Evolutionary conservation across 2,329 filamentous ascomycete species (phyloP), one percentile per base, ranked within the genome.

Genomic region (Rhynchosporium secalis): DNA sequence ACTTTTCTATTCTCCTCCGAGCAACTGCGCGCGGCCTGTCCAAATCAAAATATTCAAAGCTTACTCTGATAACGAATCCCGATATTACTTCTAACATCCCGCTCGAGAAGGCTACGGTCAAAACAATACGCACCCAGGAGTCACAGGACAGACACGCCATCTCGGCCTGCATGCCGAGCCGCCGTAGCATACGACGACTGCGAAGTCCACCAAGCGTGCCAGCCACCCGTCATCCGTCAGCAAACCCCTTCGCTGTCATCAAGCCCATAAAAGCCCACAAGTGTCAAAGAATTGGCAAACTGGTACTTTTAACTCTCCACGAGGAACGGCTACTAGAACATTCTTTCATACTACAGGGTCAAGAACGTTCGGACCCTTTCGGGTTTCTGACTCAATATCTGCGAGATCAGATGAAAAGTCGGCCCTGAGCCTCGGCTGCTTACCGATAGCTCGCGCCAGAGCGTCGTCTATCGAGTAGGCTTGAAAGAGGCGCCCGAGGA

Each of bases 381-480:
- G 5, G 7, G 4, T 3, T 13, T n/a, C 28, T 31, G 10, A 51
- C 28, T 36, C 28, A n/a, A 31, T 33, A 26, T 33, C 12, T 51
- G 28, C 8, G n/a, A 46, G 13, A 20, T 46, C 43, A 28, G n/a
- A 46, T n/a, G 43, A 46, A 28, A 46, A 9, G n/a, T 8, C n/a
- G 20, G 7, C 1, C 3, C 2, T 46, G 9, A 9, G 43, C 43
- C 43, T 46, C 43, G 43, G 43, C n/a, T 46, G 20, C 6, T 8
- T 46, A 7, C 4, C 20, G 43, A 46, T 10, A 7, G 43, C 8
- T 26, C n/a, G n/a, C 41, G 41, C 41, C 41, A n/a, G 13, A 45
- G 41, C 13, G 13, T 45, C 41, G 41, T 49, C 26, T 56, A 38
- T 43, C 38, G 40, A 56, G 13, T 36, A 56, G 52, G 52, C 52